Conservation (phyloP, 129 eudicot species). For the Chrysanthemum makinoi region DNA sequence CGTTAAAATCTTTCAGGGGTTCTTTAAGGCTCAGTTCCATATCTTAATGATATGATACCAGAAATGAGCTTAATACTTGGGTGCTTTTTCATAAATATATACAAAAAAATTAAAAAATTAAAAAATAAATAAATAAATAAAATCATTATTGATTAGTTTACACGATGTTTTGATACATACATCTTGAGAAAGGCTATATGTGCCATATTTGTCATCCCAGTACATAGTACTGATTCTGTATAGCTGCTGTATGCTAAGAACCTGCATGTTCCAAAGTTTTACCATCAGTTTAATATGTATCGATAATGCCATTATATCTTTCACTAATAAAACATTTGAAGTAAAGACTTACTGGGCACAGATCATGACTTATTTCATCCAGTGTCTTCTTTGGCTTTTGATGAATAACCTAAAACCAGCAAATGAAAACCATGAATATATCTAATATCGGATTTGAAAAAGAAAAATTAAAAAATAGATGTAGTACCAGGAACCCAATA, state of each 20-base stretch:
- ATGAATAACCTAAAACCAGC: constrained; percentile 65
- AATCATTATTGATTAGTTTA: not conserved
- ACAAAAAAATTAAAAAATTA: not conserved
- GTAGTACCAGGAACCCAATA: constrained; percentile 87
- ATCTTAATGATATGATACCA: constrained; percentile 4
- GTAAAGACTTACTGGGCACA: constrained; percentile 74
- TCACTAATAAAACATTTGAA: constrained; percentile 9
- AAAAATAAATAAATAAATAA: no score
- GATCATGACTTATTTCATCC: constrained; percentile 87
- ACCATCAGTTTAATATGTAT: not conserved
- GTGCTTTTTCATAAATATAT: not conserved
- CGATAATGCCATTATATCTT: not conserved
- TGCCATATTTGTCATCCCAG: constrained; percentile 97
- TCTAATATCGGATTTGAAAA: not conserved
- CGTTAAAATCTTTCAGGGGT: constrained; percentile 1
- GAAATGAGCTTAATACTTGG: constrained; percentile 11
- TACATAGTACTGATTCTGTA: constrained; percentile 96
- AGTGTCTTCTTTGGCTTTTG: constrained; percentile 81
- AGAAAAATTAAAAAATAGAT: constrained; percentile 10
- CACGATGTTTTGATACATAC: constrained; percentile 26
- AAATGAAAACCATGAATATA: not conserved
- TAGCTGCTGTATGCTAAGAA: constrained; percentile 86
- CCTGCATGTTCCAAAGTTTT: constrained; percentile 32
- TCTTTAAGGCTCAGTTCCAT: constrained; percentile 12
- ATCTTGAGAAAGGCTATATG: constrained; percentile 74